These are phyloP conservation scores for Pythium sp. DNA, from an alignment of 352 stramenopile species.

Conservation along the genomic window DNA sequence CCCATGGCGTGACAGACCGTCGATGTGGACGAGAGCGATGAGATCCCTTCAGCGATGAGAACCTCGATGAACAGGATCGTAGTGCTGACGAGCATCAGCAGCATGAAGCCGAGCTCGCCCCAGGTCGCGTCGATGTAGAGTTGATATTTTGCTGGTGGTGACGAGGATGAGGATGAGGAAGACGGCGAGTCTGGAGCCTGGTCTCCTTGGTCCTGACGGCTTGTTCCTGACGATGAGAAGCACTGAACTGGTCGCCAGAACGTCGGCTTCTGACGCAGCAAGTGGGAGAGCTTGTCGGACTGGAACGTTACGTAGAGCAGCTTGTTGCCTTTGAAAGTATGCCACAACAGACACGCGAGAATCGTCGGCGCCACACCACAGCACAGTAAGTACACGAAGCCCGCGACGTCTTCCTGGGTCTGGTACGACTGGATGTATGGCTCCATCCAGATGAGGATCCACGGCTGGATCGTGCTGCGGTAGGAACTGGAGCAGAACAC, in stretches of 20 bases:
- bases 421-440: slow-evolving; percentile 19
- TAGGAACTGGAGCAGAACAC: slow-evolving; percentile 28
- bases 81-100: slow-evolving; percentile 14
- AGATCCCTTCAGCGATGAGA: slow-evolving; percentile 8
- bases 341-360: slow-evolving; percentile 19
- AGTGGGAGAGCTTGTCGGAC: background rate
- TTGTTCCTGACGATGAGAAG: background rate
- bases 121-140: slow-evolving; percentile 24
- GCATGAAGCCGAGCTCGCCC: slow-evolving; percentile 27
- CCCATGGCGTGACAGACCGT: slow-evolving; percentile 19
- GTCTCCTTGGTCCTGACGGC: no score
- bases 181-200: no score
- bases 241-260: slow-evolving; percentile 1
- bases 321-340: slow-evolving; percentile 10
- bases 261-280: slow-evolving; percentile 25
- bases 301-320: slow-evolving; percentile 6
- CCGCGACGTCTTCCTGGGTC: slow-evolving; percentile 18
- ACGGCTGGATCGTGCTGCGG: slow-evolving; percentile 16
- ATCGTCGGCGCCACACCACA: slow-evolving; percentile 19
- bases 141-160: background rate
- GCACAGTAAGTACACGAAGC: slow-evolving; percentile 24
- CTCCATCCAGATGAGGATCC: slow-evolving; percentile 19
- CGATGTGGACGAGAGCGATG: slow-evolving; percentile 11
- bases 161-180: background rate
- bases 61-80: slow-evolving; percentile 25